Conservation (phyloP, 768 basidiomycete genomes). For the Russula sp. region DNA sequence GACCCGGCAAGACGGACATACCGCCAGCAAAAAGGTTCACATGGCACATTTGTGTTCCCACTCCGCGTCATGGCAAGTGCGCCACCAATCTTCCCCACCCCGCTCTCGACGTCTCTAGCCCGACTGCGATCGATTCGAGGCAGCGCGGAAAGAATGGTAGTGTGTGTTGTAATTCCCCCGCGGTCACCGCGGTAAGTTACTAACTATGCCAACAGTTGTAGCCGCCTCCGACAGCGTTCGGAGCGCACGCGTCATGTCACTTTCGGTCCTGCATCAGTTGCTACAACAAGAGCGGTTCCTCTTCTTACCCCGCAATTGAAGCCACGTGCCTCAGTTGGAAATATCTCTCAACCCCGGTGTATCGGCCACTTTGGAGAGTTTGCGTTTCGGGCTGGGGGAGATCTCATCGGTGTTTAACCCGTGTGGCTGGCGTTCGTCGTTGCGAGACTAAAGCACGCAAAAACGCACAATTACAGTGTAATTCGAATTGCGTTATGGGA, state of each 20-base stretch:
- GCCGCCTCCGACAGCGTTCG: not conserved
- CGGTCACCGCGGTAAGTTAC: not conserved
- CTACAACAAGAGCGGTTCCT: too few species aligned
- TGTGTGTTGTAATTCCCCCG: not conserved
- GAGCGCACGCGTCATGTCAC: not conserved
- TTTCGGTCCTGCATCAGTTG: not conserved
- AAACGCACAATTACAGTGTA: not conserved
- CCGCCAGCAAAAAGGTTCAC: not conserved
- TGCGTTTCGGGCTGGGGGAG: not conserved
- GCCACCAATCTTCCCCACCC: not conserved
- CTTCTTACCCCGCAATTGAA: not conserved
- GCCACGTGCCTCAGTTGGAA: not conserved
- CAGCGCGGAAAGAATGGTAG: not conserved
- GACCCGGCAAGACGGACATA: conserved; percentile 9
- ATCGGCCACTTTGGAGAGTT: not conserved
- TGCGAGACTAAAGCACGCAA: not conserved
- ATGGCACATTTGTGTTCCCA: conserved; percentile 1
- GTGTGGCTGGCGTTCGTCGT: not conserved
- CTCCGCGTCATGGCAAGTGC: conserved; percentile 7
- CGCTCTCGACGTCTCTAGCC: not conserved
- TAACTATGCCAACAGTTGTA: not conserved
- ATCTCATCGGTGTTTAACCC: not conserved
- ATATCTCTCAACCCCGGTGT: not conserved
- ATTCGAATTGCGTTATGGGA: conserved; percentile 8
- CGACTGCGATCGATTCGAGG: not conserved